A percentile compares a stretch with the other conserved stretches of the same genome.
Conservation (phyloP, 345 rosid genomes). For the Eucalyptus fibrosa region DNA sequence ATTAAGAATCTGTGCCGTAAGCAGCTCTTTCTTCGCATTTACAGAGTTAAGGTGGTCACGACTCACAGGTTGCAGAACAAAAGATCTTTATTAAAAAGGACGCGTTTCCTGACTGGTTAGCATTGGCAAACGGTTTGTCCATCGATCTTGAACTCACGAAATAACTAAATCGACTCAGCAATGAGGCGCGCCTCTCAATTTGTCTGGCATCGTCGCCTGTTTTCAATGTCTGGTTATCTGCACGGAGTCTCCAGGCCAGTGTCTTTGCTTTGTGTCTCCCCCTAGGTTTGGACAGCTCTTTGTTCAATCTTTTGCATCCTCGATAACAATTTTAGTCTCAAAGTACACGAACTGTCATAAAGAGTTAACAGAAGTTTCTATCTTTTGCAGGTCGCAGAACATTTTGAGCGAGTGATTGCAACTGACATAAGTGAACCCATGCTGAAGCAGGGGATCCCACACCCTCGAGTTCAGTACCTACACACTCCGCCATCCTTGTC, state of each 20-base stretch:
- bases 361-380: neutral
- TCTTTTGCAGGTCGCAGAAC: constrained; percentile 39
- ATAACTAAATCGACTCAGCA: neutral
- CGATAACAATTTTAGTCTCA: neutral
- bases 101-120: neutral
- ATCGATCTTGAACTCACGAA: neutral
- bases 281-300: neutral
- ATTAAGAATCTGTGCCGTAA: neutral
- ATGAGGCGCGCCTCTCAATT: neutral
- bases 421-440: constrained; percentile 49
- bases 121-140: neutral
- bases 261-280: neutral
- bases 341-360: neutral
- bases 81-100: neutral
- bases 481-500: constrained; percentile 40
- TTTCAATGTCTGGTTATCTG: neutral
- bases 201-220: neutral
- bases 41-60: neutral
- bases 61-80: neutral
- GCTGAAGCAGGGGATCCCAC: constrained; percentile 23
- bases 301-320: neutral
- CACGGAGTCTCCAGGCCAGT: neutral
- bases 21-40: neutral
- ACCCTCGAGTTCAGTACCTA: constrained; percentile 28
- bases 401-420: constrained; percentile 45